A percentile compares a stretch with the other conserved stretches of the same genome.
Conservation (phyloP, 1,284 basidiomycete genomes). For the Cutaneotrichosporon cutaneum region DNA sequence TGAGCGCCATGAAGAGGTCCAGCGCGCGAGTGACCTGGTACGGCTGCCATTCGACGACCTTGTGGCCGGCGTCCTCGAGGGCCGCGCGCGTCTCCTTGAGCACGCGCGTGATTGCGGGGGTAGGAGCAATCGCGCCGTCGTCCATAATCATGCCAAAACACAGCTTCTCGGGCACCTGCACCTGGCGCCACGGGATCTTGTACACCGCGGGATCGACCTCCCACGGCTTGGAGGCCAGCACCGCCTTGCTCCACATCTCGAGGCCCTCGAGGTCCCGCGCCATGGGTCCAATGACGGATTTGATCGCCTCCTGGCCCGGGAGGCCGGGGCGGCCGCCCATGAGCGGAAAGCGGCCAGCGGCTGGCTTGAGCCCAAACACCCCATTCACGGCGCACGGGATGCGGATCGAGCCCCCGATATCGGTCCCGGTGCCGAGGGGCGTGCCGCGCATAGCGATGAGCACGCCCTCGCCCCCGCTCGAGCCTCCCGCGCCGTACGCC, state of each 20-base stretch:
- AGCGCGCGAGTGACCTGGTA: conserved; percentile 7
- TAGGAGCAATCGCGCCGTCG: conserved; percentile 61
- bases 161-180: conserved; percentile 62
- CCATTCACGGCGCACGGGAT: conserved; percentile 21
- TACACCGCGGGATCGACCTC: conserved; percentile 62
- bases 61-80: conserved; percentile 64
- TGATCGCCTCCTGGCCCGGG: conserved; percentile 65
- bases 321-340: conserved; percentile 60
- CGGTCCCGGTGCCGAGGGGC: conserved; percentile 51
- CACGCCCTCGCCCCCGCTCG: conserved; percentile 53
- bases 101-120: conserved; percentile 66
- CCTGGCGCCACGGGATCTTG: conserved; percentile 64
- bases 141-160: conserved; percentile 49
- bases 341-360: conserved; percentile 19
- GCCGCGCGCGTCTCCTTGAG: conserved; percentile 61
- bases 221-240: conserved; percentile 61
- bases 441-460: conserved; percentile 48
- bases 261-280: conserved; percentile 60
- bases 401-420: conserved; percentile 60
- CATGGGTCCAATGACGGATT: conserved; percentile 68
- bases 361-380: conserved; percentile 21
- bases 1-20: conserved; percentile 9
- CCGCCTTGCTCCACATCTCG: conserved; percentile 52
- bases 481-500: conserved; percentile 46
- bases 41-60: conserved; percentile 51